phyloP scores from a whole-genome alignment of 352 stramenopile genomes.

The Pythium rhizo-oryzae region DNA sequence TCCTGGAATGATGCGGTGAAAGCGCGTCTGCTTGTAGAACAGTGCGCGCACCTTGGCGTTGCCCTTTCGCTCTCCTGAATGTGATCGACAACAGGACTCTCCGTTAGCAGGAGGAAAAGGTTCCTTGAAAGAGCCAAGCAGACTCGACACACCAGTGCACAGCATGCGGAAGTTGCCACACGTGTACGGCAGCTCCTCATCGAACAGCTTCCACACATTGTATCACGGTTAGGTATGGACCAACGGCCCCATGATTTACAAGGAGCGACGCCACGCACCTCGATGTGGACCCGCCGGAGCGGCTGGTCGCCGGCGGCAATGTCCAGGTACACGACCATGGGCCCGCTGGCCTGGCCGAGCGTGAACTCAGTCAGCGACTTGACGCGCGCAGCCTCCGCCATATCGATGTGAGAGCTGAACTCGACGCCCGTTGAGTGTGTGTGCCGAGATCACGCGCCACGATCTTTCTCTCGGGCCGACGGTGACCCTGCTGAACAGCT shows the following conservation, averaged over 20 bases:
- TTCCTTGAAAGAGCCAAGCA: not conserved
- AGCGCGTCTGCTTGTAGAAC: constrained; percentile 95
- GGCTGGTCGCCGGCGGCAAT: constrained; percentile 54
- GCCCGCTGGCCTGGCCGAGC: constrained; percentile 35
- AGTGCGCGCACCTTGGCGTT: constrained; percentile 49
- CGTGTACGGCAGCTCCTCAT: constrained; percentile 70
- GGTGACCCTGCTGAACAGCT: no score
- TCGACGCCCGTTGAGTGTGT: no score
- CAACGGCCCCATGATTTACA: no score
- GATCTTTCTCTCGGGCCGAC: no score
- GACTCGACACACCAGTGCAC: constrained; percentile 46
- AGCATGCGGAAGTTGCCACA: constrained; percentile 74
- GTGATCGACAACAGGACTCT: no score
- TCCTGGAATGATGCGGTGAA: constrained; percentile 98
- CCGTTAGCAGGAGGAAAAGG: not conserved
- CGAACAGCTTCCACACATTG: constrained; percentile 47
- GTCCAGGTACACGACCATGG: constrained; percentile 69
- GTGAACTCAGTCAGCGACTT: constrained; percentile 56
- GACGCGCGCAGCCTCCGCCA: constrained; percentile 49
- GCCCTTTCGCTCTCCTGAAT: constrained; percentile 43
- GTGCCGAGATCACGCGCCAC: no score
- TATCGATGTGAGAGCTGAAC: constrained; percentile 12
- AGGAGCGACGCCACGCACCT: constrained; percentile 35
- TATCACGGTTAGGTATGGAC: not conserved
- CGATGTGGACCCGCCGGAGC: constrained; percentile 62